Conservation (phyloP, 306 rosid genomes). For the Vigna radiata region DNA sequence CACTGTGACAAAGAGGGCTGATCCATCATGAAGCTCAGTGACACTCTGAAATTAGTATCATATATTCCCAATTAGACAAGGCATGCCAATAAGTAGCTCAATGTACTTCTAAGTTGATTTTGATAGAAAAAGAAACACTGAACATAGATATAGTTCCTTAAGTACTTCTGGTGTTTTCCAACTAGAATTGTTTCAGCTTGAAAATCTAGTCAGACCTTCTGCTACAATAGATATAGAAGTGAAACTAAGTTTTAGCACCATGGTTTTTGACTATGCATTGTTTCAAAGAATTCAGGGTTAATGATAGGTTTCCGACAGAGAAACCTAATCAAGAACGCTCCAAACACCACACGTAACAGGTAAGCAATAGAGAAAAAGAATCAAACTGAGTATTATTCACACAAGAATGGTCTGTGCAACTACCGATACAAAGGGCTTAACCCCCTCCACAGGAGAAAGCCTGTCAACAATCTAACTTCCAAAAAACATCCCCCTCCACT, state of each 20-base stretch:
- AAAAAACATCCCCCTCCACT: too few relatives aligned
- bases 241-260: neutral
- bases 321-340: too few relatives aligned
- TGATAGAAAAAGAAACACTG: conserved; percentile 23
- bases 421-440: too few relatives aligned
- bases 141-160: neutral
- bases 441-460: too few relatives aligned
- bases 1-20: conserved; percentile 90
- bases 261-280: neutral
- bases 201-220: neutral
- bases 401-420: too few relatives aligned
- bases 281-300: conserved; percentile 14
- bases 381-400: too few relatives aligned
- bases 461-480: too few relatives aligned
- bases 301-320: too few relatives aligned
- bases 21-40: conserved; percentile 92
- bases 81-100: neutral
- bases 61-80: conserved; percentile 21
- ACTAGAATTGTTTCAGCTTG: neutral
- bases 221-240: neutral
- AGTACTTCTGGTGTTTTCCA: neutral
- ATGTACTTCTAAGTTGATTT: neutral
- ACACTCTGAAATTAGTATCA: conserved; percentile 68
- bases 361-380: too few relatives aligned
- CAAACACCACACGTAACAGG: too few relatives aligned